A percentile compares a stretch with the other conserved stretches of the same genome.
phyloP scores from a whole-genome alignment of 495 filamentous ascomycete genomes.

The Tirmania nivea region DNA sequence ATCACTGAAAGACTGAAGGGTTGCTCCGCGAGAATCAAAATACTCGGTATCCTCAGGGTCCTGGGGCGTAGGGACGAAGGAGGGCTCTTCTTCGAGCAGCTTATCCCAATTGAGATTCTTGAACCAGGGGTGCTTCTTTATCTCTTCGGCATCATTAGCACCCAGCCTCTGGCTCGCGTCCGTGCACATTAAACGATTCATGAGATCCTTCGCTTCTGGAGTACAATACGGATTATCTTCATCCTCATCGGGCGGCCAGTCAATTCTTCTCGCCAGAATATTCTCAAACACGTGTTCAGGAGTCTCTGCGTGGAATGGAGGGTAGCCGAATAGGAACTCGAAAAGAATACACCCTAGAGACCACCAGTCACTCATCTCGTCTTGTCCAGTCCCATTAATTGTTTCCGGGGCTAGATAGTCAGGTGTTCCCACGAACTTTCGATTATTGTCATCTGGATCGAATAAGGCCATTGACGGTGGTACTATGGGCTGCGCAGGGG shows the following conservation, averaged over 20 bases:
- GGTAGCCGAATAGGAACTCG: conserved; percentile 80
- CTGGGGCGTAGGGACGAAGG: conserved; percentile 81
- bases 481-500: conserved; percentile 61
- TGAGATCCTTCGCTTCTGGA: conserved; percentile 71
- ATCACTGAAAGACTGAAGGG: conserved; percentile 67
- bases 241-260: conserved; percentile 56
- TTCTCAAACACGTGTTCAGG: conserved; percentile 95
- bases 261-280: conserved; percentile 68
- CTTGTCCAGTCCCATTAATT: conserved; percentile 81
- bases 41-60: conserved; percentile 97
- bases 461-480: conserved; percentile 91
- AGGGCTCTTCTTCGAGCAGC: conserved; percentile 72
- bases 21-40: conserved; percentile 81
- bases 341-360: conserved; percentile 93
- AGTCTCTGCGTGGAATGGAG: conserved; percentile 76
- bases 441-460: conserved; percentile 80
- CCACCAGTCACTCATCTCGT: conserved; percentile 99
- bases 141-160: conserved; percentile 80
- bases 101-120: conserved; percentile 71
- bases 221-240: conserved; percentile 44
- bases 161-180: conserved; percentile 65
- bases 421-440: conserved; percentile 87
- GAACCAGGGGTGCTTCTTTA: conserved; percentile 79
- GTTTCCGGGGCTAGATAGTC: conserved; percentile 96
- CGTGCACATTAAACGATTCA: conserved; percentile 68